Conservation (phyloP, 768 basidiomycete genomes). For the Rubroboletus satanas region DNA sequence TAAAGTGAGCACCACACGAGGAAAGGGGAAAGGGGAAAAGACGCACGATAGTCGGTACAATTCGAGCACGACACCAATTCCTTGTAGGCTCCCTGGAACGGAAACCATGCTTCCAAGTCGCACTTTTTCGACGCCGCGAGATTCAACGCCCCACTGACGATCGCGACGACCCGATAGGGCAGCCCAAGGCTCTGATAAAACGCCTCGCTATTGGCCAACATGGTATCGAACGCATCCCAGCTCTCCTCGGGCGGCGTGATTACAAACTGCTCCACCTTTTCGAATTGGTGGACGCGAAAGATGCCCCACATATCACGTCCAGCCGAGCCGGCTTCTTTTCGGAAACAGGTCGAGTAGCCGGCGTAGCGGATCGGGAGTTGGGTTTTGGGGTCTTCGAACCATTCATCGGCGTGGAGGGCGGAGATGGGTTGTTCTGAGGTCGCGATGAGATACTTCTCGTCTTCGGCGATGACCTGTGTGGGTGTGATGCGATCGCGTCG, state of each 20-base stretch:
- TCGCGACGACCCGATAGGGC: conserved; percentile 88
- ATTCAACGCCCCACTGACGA: conserved; percentile 96
- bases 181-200: conserved; percentile 96
- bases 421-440: conserved; percentile 99
- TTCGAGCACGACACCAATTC: conserved; percentile 98
- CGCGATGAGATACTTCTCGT: conserved; percentile 98
- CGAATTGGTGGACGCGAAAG: conserved; percentile 99
- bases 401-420: conserved; percentile 91
- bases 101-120: conserved; percentile 99
- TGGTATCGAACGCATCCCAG: conserved; percentile 89
- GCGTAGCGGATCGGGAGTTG: conserved; percentile 92
- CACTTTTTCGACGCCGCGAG: conserved; percentile 96
- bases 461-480: conserved; percentile 77
- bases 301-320: conserved; percentile 99
- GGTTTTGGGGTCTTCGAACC: conserved; percentile 90
- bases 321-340: conserved; percentile 96
- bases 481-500: neutral
- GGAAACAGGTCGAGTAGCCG: conserved; percentile 93
- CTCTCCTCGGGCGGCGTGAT: conserved; percentile 93
- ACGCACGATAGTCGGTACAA: conserved; percentile 98
- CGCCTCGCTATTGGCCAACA: conserved; percentile 85
- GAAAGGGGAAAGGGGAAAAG: neutral
- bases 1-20: neutral
- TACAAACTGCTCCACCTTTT: conserved; percentile 97
- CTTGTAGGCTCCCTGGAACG: conserved; percentile 94